These are phyloP conservation scores for Musa acuminata DNA, from an alignment of 176 grass and related monocot genomes.

Conservation along the genomic window DNA sequence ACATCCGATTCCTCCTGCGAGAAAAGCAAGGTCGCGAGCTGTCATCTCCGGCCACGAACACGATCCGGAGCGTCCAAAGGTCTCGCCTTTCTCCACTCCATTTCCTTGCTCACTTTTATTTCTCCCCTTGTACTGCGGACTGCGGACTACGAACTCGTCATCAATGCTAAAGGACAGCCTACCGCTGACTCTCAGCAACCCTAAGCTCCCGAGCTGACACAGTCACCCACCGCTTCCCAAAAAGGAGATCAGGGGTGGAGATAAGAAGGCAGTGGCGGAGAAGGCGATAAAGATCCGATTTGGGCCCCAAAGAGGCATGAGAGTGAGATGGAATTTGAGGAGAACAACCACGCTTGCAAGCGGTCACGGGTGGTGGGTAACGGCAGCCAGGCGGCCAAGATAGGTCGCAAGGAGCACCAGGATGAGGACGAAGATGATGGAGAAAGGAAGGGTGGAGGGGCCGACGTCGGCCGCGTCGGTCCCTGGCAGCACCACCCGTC, in stretches of 20 bases:
- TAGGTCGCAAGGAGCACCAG: conserved; percentile 10
- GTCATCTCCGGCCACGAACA: neutral
- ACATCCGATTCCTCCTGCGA: neutral
- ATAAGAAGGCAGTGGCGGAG: neutral
- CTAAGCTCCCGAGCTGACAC: too few relatives aligned
- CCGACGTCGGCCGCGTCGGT: neutral
- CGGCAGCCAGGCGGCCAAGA: conserved; percentile 1
- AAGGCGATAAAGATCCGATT: neutral
- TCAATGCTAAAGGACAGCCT: conserved; percentile 1
- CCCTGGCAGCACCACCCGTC: conserved; percentile 4
- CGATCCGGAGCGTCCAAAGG: neutral
- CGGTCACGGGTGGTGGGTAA: conserved; percentile 11
- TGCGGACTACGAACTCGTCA: neutral
- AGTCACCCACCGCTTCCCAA: neutral
- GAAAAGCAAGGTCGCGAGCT: neutral
- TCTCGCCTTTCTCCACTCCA: neutral
- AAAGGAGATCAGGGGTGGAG: neutral
- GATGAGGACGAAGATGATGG: conserved; percentile 17
- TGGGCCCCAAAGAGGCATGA: neutral
- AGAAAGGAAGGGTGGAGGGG: conserved; percentile 1
- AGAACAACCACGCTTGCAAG: conserved; percentile 8
- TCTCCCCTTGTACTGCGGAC: neutral
- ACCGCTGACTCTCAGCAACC: neutral
- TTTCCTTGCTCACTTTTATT: neutral
- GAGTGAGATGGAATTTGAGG: conserved; percentile 10